Evolutionary conservation across 1,284 basidiomycete genomes (phyloP).

Genomic region (Pseudozyma sp.): DNA sequence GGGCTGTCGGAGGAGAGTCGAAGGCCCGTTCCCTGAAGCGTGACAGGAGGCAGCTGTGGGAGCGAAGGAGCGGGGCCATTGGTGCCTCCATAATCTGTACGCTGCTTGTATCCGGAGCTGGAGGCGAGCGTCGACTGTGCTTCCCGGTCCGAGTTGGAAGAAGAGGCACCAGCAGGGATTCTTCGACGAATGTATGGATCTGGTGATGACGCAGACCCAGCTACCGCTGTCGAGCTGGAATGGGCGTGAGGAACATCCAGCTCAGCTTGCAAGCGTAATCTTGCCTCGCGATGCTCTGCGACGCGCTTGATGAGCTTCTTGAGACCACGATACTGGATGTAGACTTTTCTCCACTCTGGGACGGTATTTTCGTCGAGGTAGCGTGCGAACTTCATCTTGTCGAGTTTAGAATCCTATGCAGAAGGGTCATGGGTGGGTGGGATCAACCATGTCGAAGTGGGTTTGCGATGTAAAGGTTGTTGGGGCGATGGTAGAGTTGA

Average conservation of each 20-base stretch:
- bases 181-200: constrained; percentile 24
- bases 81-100: constrained; percentile 38
- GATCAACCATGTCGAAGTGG: constrained; percentile 1
- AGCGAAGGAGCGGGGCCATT: constrained; percentile 9
- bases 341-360: constrained; percentile 67
- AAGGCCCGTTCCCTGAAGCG: constrained; percentile 46
- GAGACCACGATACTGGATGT: constrained; percentile 68
- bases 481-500: no score
- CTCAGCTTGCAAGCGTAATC: constrained; percentile 21
- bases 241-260: constrained; percentile 11
- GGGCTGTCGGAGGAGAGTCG: constrained; percentile 18
- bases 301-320: constrained; percentile 69
- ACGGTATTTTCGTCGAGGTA: constrained; percentile 65
- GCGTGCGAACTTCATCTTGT: constrained; percentile 52
- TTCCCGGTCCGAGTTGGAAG: constrained; percentile 2
- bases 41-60: constrained; percentile 27
- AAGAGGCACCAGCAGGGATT: neutral
- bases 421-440: no score
- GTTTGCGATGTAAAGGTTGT: neutral
- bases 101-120: constrained; percentile 24
- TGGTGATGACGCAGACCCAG: constrained; percentile 1
- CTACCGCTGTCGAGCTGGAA: constrained; percentile 27
- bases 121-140: constrained; percentile 15
- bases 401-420: neutral
- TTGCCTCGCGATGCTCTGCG: constrained; percentile 46